These are phyloP conservation scores for Acanthamoeba divionensis DNA, from an alignment of 208 protist species.

Conservation along the genomic window DNA sequence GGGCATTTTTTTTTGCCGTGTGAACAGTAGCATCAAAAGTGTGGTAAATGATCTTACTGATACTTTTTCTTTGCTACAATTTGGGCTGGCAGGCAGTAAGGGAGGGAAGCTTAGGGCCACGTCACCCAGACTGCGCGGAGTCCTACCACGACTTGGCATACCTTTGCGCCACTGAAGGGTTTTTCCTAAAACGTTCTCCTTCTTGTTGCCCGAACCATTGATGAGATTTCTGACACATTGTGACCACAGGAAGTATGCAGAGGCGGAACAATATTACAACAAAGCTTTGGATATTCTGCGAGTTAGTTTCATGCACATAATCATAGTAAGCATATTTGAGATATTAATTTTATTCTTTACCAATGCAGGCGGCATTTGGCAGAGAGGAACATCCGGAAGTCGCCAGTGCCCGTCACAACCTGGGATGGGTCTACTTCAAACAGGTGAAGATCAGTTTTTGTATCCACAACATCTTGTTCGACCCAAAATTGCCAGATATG, in stretches of 20 bases:
- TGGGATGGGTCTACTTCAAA: conserved; percentile 49
- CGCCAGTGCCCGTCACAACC: neutral
- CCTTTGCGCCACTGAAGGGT: conserved; percentile 36
- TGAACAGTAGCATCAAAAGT: too few relatives aligned
- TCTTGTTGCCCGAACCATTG: neutral
- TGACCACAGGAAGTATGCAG: conserved; percentile 16
- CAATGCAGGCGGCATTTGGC: neutral
- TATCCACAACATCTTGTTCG: too few relatives aligned
- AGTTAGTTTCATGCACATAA: neutral
- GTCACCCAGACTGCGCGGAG: conserved; percentile 47
- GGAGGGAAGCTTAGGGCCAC: conserved; percentile 2
- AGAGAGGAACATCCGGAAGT: conserved; percentile 44
- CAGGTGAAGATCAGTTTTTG: neutral
- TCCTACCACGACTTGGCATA: conserved; percentile 46
- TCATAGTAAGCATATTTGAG: neutral
- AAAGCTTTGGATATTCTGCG: neutral
- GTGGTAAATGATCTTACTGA: neutral
- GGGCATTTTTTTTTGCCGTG: neutral
- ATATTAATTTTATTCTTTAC: neutral
- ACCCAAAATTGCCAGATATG: too few relatives aligned
- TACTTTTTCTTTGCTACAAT: neutral
- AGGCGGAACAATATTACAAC: conserved; percentile 43
- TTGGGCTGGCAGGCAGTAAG: neutral
- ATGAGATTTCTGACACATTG: neutral
- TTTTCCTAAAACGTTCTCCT: neutral